Conservation (phyloP, 2,329 filamentous ascomycete genomes). For the Apiospora arundinis region DNA sequence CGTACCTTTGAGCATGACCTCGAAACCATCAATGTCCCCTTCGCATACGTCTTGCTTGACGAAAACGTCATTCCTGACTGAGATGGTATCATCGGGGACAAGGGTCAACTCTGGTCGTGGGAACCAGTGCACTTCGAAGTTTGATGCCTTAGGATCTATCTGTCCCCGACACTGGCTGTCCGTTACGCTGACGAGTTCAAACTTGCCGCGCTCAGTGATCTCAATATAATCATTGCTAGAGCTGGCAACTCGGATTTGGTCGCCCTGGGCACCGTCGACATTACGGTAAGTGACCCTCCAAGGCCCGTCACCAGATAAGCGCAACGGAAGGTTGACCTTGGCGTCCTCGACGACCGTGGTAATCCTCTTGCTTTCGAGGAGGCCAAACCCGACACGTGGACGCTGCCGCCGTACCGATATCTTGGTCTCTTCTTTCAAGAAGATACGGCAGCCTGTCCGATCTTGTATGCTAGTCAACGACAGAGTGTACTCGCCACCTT, state of each 20-base stretch:
- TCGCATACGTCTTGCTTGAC: conserved; percentile 88
- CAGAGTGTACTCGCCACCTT: conserved; percentile 89
- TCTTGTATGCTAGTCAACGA: conserved; percentile 88
- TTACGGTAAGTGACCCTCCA: conserved; percentile 84
- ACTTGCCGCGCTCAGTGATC: conserved; percentile 73
- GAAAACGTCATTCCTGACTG: conserved; percentile 59
- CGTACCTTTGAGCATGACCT: conserved; percentile 79
- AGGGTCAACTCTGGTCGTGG: conserved; percentile 76
- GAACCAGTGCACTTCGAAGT: conserved; percentile 86
- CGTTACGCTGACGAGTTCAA: conserved; percentile 77
- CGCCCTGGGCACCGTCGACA: conserved; percentile 56
- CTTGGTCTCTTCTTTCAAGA: conserved; percentile 82
- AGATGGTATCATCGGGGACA: conserved; percentile 67
- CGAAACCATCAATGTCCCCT: conserved; percentile 89
- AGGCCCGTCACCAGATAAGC: conserved; percentile 83
- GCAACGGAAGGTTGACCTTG: conserved; percentile 76
- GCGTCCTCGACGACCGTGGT: conserved; percentile 80
- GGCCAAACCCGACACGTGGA: conserved; percentile 84
- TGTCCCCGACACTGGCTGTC: conserved; percentile 84
- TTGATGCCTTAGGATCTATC: conserved; percentile 75
- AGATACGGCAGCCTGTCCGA: conserved; percentile 83
- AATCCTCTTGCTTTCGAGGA: conserved; percentile 79
- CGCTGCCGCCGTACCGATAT: conserved; percentile 88
- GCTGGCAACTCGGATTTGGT: conserved; percentile 35
- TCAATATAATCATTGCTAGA: conserved; percentile 71